phyloP scores from a whole-genome alignment of 257 asterid species.

The Plantago ovata region DNA sequence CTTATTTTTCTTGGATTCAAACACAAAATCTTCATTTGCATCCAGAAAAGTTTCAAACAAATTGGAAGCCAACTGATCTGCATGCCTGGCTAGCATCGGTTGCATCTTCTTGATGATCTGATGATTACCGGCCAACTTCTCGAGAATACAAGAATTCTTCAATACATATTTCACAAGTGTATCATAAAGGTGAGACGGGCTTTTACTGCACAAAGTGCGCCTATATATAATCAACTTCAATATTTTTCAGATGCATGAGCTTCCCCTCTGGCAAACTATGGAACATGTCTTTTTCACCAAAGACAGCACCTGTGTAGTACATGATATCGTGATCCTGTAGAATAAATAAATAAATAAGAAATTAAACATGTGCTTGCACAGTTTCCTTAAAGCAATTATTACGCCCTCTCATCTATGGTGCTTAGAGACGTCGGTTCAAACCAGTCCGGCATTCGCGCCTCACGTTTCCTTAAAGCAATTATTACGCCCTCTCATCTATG shows the following conservation, averaged over 20 bases:
- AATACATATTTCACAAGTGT: background rate
- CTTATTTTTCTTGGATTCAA: background rate
- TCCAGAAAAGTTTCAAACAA: background rate
- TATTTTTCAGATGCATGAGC: background rate
- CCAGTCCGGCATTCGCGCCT: too few relatives aligned
- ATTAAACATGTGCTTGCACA: too few relatives aligned
- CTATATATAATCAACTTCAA: background rate
- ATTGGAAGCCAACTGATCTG: background rate
- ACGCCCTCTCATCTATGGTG: too few relatives aligned
- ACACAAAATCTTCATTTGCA: background rate
- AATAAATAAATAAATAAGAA: background rate
- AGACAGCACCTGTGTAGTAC: background rate
- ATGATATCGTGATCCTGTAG: background rate
- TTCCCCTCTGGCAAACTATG: background rate
- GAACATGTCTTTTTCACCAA: background rate
- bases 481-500: too few relatives aligned
- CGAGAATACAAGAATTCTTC: background rate
- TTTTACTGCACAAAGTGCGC: background rate
- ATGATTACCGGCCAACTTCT: background rate
- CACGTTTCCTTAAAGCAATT: too few relatives aligned
- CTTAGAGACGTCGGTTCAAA: too few relatives aligned
- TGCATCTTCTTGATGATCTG: background rate
- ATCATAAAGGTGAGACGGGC: background rate
- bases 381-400: too few relatives aligned
- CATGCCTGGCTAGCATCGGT: background rate